phyloP scores from a whole-genome alignment of 73 alveolate species.

The Paramecium octaurelia region DNA sequence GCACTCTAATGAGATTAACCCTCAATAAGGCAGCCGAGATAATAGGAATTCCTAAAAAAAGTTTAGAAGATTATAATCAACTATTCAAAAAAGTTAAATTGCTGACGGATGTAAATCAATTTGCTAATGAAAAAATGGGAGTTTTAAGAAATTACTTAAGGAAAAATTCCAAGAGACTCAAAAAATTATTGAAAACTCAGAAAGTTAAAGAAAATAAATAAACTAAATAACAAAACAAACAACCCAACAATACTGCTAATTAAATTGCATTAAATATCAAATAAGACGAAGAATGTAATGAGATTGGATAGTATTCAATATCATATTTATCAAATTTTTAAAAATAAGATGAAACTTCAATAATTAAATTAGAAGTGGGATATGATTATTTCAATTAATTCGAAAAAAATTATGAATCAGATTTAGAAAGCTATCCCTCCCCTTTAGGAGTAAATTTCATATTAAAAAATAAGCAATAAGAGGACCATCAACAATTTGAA shows the following conservation, averaged over 20 bases:
- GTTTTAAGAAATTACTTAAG: neutral
- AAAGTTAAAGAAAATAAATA: neutral
- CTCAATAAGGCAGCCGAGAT: conserved; percentile 34
- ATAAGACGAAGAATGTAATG: neutral
- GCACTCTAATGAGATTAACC: neutral
- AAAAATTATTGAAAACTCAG: neutral
- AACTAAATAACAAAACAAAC: neutral
- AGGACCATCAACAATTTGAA: neutral
- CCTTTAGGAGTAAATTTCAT: neutral
- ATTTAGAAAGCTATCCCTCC: neutral
- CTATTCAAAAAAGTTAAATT: neutral
- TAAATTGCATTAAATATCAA: neutral
- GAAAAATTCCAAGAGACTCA: neutral
- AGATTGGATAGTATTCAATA: neutral
- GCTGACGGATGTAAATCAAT: neutral
- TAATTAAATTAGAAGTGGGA: neutral
- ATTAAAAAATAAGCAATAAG: neutral
- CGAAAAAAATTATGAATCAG: neutral
- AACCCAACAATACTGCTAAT: neutral
- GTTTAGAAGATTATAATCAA: conserved; percentile 26
- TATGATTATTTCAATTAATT: neutral
- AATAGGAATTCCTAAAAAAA: conserved; percentile 45
- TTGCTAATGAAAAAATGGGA: conserved; percentile 11
- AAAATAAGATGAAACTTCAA: neutral
- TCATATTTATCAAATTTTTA: neutral